Conservation (phyloP, 768 basidiomycete genomes). For the Mycena belliarum region DNA sequence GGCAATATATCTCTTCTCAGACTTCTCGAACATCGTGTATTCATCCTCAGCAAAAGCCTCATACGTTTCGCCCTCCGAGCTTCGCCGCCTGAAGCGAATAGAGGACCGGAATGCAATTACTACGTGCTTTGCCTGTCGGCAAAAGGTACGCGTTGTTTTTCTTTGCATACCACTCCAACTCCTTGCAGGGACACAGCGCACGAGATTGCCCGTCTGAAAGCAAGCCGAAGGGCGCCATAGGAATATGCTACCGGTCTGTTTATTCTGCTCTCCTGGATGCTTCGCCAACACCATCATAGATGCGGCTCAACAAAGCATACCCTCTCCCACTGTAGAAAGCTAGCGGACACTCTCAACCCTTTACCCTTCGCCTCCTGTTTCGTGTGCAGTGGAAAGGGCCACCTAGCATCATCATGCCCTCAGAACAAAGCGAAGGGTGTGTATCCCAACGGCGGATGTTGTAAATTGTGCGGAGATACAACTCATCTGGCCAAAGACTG, state of each 20-base stretch:
- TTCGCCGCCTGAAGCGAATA: slow-evolving; percentile 65
- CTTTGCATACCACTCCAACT: neutral
- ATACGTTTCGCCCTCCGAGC: slow-evolving; percentile 46
- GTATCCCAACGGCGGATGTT: slow-evolving; percentile 89
- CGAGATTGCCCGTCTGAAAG: slow-evolving; percentile 65
- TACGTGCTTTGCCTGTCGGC: slow-evolving; percentile 84
- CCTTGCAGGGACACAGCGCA: slow-evolving; percentile 76
- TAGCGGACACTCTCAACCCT: slow-evolving; percentile 60
- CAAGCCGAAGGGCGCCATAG: slow-evolving; percentile 37
- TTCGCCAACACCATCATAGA: slow-evolving; percentile 37
- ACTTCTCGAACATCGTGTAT: neutral
- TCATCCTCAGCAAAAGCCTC: slow-evolving; percentile 21
- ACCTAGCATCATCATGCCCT: slow-evolving; percentile 83
- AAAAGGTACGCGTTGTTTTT: neutral
- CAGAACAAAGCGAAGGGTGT: slow-evolving; percentile 78
- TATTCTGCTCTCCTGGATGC: neutral
- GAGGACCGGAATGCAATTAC: slow-evolving; percentile 56
- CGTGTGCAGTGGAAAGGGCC: slow-evolving; percentile 82
- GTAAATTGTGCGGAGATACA: slow-evolving; percentile 86
- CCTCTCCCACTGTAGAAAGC: slow-evolving; percentile 75
- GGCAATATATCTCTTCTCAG: neutral
- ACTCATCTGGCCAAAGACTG: slow-evolving; percentile 88
- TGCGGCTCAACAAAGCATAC: slow-evolving; percentile 82
- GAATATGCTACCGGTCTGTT: slow-evolving; percentile 72
- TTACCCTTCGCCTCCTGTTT: slow-evolving; percentile 92